A percentile compares a stretch with the other conserved stretches of the same genome.
Conservation (phyloP, 257 asterid species). For the Ilex aquifolium region DNA sequence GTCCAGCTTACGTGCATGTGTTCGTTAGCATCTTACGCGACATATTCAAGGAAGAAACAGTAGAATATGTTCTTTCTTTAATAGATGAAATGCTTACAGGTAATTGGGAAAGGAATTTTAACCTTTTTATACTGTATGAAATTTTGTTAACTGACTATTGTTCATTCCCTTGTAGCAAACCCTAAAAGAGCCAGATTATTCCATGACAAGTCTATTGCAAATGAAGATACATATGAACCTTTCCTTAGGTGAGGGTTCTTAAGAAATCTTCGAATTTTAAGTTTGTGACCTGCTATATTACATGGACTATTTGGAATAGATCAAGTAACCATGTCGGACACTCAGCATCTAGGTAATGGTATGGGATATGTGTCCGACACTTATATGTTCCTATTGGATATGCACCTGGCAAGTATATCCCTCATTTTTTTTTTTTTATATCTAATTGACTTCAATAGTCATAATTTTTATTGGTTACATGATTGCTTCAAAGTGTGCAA, state of each 20-base stretch:
- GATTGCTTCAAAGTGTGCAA: too few relatives aligned
- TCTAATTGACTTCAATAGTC: too few relatives aligned
- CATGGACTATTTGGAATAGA: too few relatives aligned
- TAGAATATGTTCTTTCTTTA: slow-evolving; percentile 81
- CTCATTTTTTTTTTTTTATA: too few relatives aligned
- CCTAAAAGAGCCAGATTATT: slow-evolving; percentile 81
- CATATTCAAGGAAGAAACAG: slow-evolving; percentile 81
- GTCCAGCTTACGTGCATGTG: slow-evolving; percentile 69
- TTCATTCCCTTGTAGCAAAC: slow-evolving; percentile 48
- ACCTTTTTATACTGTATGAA: slow-evolving; percentile 4
- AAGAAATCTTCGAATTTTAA: slow-evolving; percentile 6
- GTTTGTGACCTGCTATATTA: neutral
- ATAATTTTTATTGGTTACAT: too few relatives aligned
- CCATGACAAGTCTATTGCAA: slow-evolving; percentile 62
- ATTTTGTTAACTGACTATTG: slow-evolving; percentile 13
- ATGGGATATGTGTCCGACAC: too few relatives aligned
- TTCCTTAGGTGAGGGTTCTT: slow-evolving; percentile 58
- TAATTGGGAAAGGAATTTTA: slow-evolving; percentile 19
- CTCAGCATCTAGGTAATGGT: too few relatives aligned
- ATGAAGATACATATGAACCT: slow-evolving; percentile 81
- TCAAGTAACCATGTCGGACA: too few relatives aligned
- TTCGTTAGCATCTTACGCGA: slow-evolving; percentile 79
- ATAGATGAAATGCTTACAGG: slow-evolving; percentile 86
- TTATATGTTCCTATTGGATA: too few relatives aligned
- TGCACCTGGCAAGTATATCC: too few relatives aligned